These are phyloP conservation scores for Suillus sp. DNA, from an alignment of 768 basidiomycete species.

Conservation along the genomic window DNA sequence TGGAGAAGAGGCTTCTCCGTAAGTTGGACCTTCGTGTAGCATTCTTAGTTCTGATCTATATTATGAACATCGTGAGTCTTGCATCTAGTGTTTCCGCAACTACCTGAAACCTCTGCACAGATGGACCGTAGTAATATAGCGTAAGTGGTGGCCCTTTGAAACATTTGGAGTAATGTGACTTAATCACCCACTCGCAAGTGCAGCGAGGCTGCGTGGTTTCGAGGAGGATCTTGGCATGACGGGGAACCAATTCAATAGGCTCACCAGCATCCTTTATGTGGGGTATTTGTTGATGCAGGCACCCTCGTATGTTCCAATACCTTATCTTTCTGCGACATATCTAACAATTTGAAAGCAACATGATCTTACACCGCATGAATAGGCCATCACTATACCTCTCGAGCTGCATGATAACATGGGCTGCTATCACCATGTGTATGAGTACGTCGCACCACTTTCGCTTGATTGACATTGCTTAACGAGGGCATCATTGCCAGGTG, in stretches of 20 bases:
- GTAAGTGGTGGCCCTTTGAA: constrained; percentile 38
- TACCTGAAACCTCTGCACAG: constrained; percentile 29
- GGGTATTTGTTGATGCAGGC: constrained; percentile 77
- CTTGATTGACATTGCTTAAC: constrained; percentile 5
- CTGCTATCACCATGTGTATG: constrained; percentile 54
- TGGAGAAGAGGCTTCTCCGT: constrained; percentile 45
- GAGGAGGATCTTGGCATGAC: constrained; percentile 65
- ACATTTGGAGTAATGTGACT: not conserved
- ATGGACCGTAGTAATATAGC: constrained; percentile 69
- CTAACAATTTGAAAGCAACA: constrained; percentile 49
- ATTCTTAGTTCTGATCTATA: constrained; percentile 49
- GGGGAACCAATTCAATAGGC: constrained; percentile 64
- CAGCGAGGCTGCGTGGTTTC: constrained; percentile 69
- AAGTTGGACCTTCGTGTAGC: constrained; percentile 47
- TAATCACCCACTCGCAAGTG: constrained; percentile 39
- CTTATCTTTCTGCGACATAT: not conserved
- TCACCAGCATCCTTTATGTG: constrained; percentile 66
- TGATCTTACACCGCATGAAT: constrained; percentile 64
- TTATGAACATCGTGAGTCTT: constrained; percentile 46
- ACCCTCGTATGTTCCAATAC: constrained; percentile 52
- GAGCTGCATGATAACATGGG: constrained; percentile 67
- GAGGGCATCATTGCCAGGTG: constrained; percentile 23
- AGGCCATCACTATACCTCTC: constrained; percentile 69
- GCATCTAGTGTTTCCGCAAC: not conserved
- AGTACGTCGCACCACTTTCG: constrained; percentile 32